phyloP scores from a whole-genome alignment of 2,329 filamentous ascomycete genomes.

The Pseudocercospora crystallina region DNA sequence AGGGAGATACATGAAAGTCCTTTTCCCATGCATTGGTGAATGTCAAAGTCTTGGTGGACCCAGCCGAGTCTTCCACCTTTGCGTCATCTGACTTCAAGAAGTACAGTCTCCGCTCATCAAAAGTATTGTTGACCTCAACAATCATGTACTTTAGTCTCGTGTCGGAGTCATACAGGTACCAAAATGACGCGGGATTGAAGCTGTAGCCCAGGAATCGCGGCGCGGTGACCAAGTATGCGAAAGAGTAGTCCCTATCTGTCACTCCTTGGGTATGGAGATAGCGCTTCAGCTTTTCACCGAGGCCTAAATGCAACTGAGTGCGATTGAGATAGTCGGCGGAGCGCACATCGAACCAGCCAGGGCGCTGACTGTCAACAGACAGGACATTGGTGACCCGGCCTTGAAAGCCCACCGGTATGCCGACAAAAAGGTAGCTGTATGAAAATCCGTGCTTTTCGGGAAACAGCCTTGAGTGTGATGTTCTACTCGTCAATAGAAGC shows the following conservation, averaged over 20 bases:
- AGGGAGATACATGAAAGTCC: slow-evolving; percentile 75
- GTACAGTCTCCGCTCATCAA: slow-evolving; percentile 69
- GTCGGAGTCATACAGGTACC: slow-evolving; percentile 68
- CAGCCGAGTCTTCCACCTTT: neutral
- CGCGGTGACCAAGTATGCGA: slow-evolving; percentile 70
- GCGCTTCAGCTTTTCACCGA: slow-evolving; percentile 62
- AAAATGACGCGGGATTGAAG: slow-evolving; percentile 76
- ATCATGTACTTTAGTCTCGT: slow-evolving; percentile 64
- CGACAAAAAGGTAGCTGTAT: slow-evolving; percentile 70
- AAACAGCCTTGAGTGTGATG: slow-evolving; percentile 65
- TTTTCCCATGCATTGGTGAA: slow-evolving; percentile 62
- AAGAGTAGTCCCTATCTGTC: slow-evolving; percentile 60
- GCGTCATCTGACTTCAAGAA: slow-evolving; percentile 50
- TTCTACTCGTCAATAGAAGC: slow-evolving; percentile 64
- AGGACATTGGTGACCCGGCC: slow-evolving; percentile 58
- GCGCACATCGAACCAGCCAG: slow-evolving; percentile 60
- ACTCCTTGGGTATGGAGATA: slow-evolving; percentile 59
- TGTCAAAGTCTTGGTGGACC: slow-evolving; percentile 19
- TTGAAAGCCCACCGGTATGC: slow-evolving; percentile 64
- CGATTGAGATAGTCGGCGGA: slow-evolving; percentile 62
- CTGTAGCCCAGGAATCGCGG: slow-evolving; percentile 67
- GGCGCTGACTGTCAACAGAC: slow-evolving; percentile 43
- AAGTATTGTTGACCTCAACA: slow-evolving; percentile 75
- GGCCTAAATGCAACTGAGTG: slow-evolving; percentile 51
- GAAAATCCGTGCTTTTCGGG: slow-evolving; percentile 67